phyloP scores from a whole-genome alignment of 2,329 filamentous ascomycete genomes.

The Harringtonia lauricola region DNA sequence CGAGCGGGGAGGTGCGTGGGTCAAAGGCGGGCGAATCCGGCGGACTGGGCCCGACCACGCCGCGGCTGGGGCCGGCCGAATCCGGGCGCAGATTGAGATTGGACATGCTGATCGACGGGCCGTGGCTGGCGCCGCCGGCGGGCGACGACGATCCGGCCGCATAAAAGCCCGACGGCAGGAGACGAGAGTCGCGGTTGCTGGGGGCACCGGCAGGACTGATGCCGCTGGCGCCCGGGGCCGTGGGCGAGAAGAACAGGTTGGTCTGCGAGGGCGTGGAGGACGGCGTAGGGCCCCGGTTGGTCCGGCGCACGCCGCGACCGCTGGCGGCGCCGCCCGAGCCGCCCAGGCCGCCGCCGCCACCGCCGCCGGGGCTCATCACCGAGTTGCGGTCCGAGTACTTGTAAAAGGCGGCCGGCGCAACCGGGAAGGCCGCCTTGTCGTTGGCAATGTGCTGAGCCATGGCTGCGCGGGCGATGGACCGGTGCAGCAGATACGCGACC shows the following conservation, averaged over 20 bases:
- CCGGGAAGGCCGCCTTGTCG: constrained; percentile 54
- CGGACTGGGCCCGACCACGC: constrained; percentile 34
- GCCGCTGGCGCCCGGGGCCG: constrained; percentile 48
- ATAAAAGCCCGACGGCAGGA: constrained; percentile 87
- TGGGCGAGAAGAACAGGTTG: constrained; percentile 91
- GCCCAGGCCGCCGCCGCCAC: constrained; percentile 15
- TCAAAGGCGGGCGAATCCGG: constrained; percentile 53
- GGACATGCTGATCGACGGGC: constrained; percentile 47
- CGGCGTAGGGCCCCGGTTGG: constrained; percentile 38
- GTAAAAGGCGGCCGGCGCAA: constrained; percentile 49
- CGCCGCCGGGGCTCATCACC: constrained; percentile 25
- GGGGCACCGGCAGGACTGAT: constrained; percentile 46
- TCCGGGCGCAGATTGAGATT: constrained; percentile 53
- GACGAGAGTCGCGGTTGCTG: constrained; percentile 60
- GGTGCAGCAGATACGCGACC: constrained; percentile 83
- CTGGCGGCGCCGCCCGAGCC: constrained; percentile 15
- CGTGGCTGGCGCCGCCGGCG: constrained; percentile 28
- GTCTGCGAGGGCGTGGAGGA: constrained; percentile 50
- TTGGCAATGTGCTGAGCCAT: constrained; percentile 59
- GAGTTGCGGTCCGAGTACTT: constrained; percentile 50
- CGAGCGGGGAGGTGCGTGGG: constrained; percentile 20
- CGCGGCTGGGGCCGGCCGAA: constrained; percentile 19
- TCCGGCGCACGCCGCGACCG: constrained; percentile 38
- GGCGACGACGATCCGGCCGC: constrained; percentile 50
- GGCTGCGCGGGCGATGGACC: constrained; percentile 80